A percentile compares a stretch with the other conserved stretches of the same genome.
These are phyloP conservation scores for Suillus weaverae DNA, from an alignment of 768 basidiomycete genomes.

Conservation along the genomic window DNA sequence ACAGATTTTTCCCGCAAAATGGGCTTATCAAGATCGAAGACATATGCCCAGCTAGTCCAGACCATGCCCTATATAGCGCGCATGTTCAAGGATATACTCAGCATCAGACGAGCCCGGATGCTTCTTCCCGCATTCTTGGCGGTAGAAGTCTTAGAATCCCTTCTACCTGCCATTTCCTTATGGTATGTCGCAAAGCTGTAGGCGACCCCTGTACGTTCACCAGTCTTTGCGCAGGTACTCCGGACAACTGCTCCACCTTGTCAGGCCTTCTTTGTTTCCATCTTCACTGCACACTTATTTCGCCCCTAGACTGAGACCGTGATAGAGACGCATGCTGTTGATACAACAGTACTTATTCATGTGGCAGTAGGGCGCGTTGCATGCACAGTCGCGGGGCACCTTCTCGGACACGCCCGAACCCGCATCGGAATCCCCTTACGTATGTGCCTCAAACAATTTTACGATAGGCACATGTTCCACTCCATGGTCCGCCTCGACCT, in stretches of 20 bases:
- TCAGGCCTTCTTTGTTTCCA: conserved; percentile 30
- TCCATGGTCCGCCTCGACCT: conserved; percentile 74
- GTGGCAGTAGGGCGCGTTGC: conserved; percentile 55
- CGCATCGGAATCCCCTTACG: conserved; percentile 53
- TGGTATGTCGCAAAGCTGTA: conserved; percentile 41
- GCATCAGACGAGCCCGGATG: conserved; percentile 50
- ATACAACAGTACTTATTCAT: conserved; percentile 52
- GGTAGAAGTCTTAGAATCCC: conserved; percentile 42
- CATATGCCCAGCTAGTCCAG: conserved; percentile 45
- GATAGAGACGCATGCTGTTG: conserved; percentile 60
- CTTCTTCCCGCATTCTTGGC: conserved; percentile 49
- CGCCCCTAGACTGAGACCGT: conserved; percentile 57
- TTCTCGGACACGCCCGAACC: conserved; percentile 42
- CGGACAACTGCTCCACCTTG: conserved; percentile 64
- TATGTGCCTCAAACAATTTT: conserved; percentile 57
- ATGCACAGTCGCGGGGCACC: conserved; percentile 47
- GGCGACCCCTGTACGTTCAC: background rate
- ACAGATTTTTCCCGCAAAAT: conserved; percentile 40
- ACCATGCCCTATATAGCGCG: conserved; percentile 61
- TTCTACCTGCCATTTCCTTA: conserved; percentile 63
- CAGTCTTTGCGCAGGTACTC: conserved; percentile 48
- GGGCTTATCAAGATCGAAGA: conserved; percentile 44
- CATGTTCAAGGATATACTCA: conserved; percentile 62
- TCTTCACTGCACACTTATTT: conserved; percentile 14
- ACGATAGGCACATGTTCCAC: conserved; percentile 60